Base-by-base conservation (phyloP, 2,329 filamentous ascomycete species). In the Epicoccum nigrum region DNA sequence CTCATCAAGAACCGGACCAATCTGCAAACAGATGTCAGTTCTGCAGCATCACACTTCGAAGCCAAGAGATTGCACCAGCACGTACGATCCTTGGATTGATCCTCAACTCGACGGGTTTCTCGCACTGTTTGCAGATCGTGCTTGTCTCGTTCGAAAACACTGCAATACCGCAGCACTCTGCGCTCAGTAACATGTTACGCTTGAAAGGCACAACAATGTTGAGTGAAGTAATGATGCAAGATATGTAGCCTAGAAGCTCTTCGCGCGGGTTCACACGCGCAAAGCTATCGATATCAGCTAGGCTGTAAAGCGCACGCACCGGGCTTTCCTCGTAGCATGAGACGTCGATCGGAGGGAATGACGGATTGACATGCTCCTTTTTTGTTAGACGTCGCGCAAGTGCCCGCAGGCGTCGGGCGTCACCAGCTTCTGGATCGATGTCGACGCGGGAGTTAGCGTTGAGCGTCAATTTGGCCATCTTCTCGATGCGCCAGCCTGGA, bases 361-460 rank as follows among this genome's bases (percentile, higher is more conserved):
- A 69, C 0, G 79, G 74, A 28, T 81, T 79, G 45, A 84, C 64
- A 19, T 77, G 77, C 50, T 83, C 79, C 53, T 75, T 79, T 64
- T 76, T 80, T 9, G 70, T 77, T 55, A 81, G 70, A 0, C 74
- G 72, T 13, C 72, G 70, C 0, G 81, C 78, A 66, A 79, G 81
- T 8, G 71, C 71, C 34, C 78, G 77, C 19, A 86, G 73, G 77
- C 82, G 84, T 15, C 75, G 66, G 1, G 81, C 79, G 53, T 86
- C 83, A 1, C 71, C 68, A 27, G 82, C 78, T 2, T 73, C 62
- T 0, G 84, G 84, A 55, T 86, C 77, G 21, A 86, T 72, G 50
- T 86, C 80, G 9, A 86, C 55, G 55, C 73, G 71, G 1, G 83
- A 81, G 13, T 78, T 78, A 25, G 72, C 64, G 13, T 68, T 73